phyloP scores from a whole-genome alignment of 2,329 filamentous ascomycete genomes.

The Alternaria conjuncta region DNA sequence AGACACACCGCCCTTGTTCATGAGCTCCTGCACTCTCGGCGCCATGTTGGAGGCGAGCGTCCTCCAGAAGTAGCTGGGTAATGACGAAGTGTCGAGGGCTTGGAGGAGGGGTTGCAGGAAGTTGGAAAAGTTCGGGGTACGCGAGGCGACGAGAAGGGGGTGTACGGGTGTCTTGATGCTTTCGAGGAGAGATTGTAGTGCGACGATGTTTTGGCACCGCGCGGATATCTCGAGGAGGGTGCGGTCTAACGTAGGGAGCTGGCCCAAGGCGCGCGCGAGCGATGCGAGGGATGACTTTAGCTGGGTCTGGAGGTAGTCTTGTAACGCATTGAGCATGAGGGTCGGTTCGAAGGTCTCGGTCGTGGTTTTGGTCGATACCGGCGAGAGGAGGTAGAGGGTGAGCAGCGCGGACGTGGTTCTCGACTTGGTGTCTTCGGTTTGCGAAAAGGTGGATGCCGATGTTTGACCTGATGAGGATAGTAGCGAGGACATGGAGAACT shows the following conservation, averaged over 20 bases:
- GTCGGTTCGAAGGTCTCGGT: conserved; percentile 65
- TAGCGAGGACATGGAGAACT: conserved; percentile 76
- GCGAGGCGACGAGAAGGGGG: conserved; percentile 61
- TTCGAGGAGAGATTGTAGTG: conserved; percentile 78
- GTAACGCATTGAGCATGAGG: conserved; percentile 76
- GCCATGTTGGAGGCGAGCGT: conserved; percentile 80
- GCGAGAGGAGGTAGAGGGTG: conserved; percentile 82
- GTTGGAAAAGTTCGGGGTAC: conserved; percentile 38
- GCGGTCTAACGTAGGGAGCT: conserved; percentile 81
- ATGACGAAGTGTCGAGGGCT: conserved; percentile 83
- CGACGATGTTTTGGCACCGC: conserved; percentile 89
- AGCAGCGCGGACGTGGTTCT: conserved; percentile 75
- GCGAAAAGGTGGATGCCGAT: conserved; percentile 59
- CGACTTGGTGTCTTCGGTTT: conserved; percentile 76
- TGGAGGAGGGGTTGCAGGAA: conserved; percentile 76
- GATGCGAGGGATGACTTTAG: conserved; percentile 79
- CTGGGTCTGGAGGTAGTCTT: conserved; percentile 80
- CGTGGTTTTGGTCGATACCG: conserved; percentile 61
- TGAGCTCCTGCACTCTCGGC: conserved; percentile 80
- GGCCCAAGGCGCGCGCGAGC: conserved; percentile 76
- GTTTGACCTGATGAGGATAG: conserved; percentile 44
- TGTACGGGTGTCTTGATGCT: conserved; percentile 71
- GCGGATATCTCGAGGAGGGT: conserved; percentile 81
- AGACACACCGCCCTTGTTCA: conserved; percentile 81
- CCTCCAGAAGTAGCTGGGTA: conserved; percentile 93